These are phyloP conservation scores for Sarocladium kiliense DNA, from an alignment of 2,329 filamentous ascomycete species.

Conservation along the genomic window DNA sequence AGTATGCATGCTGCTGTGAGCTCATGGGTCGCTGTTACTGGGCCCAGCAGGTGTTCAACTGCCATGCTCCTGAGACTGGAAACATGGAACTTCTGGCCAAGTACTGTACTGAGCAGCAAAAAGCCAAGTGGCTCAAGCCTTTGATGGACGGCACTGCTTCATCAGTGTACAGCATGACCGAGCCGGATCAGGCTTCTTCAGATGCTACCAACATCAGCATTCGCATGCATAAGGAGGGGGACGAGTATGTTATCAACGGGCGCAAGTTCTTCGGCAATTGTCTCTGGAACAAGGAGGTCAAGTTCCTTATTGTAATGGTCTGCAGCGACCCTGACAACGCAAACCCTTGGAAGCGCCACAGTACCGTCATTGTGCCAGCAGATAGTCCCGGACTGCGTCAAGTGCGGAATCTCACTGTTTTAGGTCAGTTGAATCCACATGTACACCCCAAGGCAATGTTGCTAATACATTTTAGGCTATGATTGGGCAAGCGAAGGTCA, in stretches of 20 bases:
- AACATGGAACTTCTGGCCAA: constrained; percentile 89
- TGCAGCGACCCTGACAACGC: constrained; percentile 70
- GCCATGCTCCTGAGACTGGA: constrained; percentile 79
- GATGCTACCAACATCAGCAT: constrained; percentile 86
- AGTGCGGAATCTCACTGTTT: constrained; percentile 81
- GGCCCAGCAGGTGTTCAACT: constrained; percentile 77
- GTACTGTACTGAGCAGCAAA: constrained; percentile 75
- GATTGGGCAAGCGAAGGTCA: constrained; percentile 92
- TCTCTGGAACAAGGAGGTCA: constrained; percentile 80
- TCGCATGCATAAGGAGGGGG: constrained; percentile 69
- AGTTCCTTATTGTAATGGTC: constrained; percentile 89
- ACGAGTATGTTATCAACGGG: constrained; percentile 82
- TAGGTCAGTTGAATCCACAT: constrained; percentile 36
- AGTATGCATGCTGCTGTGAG: constrained; percentile 93
- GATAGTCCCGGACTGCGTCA: constrained; percentile 74
- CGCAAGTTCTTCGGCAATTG: constrained; percentile 96
- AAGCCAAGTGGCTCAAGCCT: constrained; percentile 71
- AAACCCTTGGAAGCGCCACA: constrained; percentile 79
- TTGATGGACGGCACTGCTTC: constrained; percentile 76
- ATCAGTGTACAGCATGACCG: constrained; percentile 83
- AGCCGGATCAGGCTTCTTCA: constrained; percentile 73
- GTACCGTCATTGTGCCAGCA: constrained; percentile 78
- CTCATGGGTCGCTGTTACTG: constrained; percentile 75
- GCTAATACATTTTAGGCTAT: constrained; percentile 43
- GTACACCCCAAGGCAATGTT: neutral